phyloP scores from a whole-genome alignment of 2,329 filamentous ascomycete species.

The Tolypocladium capitatum region DNA sequence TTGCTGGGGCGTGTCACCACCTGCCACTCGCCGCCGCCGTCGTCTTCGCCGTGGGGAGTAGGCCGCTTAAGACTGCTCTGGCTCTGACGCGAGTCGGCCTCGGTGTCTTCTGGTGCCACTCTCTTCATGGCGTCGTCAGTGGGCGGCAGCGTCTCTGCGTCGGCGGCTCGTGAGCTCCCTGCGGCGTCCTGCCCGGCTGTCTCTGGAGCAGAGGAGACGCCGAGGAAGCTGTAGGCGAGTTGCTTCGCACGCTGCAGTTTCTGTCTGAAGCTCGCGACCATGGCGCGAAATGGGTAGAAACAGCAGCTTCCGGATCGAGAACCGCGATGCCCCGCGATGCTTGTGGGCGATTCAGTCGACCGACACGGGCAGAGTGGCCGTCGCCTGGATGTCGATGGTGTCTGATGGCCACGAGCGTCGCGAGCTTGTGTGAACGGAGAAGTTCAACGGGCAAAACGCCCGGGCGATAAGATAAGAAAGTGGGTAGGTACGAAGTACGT shows the following conservation, averaged over 20 bases:
- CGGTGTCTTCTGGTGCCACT: constrained; percentile 3
- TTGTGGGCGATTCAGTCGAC: background rate
- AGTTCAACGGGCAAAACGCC: background rate
- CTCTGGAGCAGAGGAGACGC: constrained; percentile 1
- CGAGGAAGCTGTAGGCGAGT: constrained; percentile 6
- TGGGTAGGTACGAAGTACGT: too few relatives aligned
- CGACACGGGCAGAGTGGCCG: background rate
- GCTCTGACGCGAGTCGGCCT: constrained; percentile 13
- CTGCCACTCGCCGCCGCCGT: constrained; percentile 36
- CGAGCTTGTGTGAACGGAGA: background rate
- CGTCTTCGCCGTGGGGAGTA: constrained; percentile 28
- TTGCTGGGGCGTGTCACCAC: constrained; percentile 40
- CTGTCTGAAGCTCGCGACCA: constrained; percentile 7
- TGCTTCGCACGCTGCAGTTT: constrained; percentile 8
- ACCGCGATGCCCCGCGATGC: too few relatives aligned
- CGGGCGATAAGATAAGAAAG: background rate
- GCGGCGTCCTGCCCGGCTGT: background rate
- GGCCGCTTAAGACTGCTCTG: constrained; percentile 34
- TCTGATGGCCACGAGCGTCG: background rate
- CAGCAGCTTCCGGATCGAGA: background rate
- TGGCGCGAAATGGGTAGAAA: background rate
- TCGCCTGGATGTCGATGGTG: background rate
- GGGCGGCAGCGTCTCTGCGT: background rate
- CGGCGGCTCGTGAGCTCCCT: background rate
- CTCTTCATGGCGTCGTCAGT: constrained; percentile 5